Percentiles rank a stretch among this genome's conserved stretches.
phyloP scores from a whole-genome alignment of 164 flowering plant species.

The Vitis riparia region DNA sequence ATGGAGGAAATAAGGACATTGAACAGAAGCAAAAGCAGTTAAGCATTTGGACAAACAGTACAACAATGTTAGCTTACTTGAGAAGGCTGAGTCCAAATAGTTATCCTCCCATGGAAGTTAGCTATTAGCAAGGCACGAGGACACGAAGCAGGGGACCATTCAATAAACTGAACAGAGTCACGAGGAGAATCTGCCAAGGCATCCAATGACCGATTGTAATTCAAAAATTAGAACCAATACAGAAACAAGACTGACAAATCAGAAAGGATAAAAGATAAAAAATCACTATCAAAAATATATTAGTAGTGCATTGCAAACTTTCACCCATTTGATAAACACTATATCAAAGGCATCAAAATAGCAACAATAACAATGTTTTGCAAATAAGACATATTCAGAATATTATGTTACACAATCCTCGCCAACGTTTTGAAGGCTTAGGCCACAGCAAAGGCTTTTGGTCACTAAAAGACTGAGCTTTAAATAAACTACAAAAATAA shows the following conservation, averaged over 20 bases:
- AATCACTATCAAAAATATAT: not conserved
- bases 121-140: slow-evolving; percentile 90
- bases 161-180: slow-evolving; percentile 97
- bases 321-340: not conserved
- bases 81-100: slow-evolving; percentile 94
- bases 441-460: not conserved
- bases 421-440: not conserved
- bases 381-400: too few species aligned
- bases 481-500: too few species aligned
- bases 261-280: not conserved
- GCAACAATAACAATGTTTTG: not conserved
- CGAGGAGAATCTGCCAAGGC: slow-evolving; percentile 87
- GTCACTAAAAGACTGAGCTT: not conserved
- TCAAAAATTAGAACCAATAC: not conserved
- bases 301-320: not conserved
- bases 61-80: slow-evolving; percentile 48
- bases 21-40: not conserved
- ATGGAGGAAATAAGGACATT: not conserved
- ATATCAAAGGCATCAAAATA: not conserved
- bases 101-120: slow-evolving; percentile 93
- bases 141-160: slow-evolving; percentile 94
- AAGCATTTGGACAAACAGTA: not conserved
- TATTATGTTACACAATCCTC: not conserved
- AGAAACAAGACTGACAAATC: not conserved
- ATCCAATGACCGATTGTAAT: too few species aligned